Conservation (phyloP, 169 alveolate genomes). For the Plasmodium knowlesi region DNA sequence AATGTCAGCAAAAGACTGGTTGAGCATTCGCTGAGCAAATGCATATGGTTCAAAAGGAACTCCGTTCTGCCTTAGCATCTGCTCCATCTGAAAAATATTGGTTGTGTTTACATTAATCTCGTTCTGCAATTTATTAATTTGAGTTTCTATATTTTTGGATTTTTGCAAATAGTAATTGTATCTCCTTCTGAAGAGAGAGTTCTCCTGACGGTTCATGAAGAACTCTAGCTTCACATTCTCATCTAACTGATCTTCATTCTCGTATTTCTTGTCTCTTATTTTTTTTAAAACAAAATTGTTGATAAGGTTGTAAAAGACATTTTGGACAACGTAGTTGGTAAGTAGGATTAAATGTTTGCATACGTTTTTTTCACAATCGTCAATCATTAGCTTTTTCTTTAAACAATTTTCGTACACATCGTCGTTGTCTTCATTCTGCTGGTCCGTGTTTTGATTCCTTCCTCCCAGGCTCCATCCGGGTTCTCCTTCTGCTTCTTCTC, state of each 20-base stretch:
- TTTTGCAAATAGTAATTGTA: conserved; percentile 57
- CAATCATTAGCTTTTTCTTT: conserved; percentile 56
- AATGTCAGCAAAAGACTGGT: conserved; percentile 11
- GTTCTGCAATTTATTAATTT: conserved; percentile 37
- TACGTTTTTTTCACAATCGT: conserved; percentile 44
- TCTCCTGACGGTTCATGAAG: conserved; percentile 61
- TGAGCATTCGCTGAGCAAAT: conserved; percentile 37
- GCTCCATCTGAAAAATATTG: conserved; percentile 26
- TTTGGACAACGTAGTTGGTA: conserved; percentile 63
- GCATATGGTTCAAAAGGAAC: conserved; percentile 59
- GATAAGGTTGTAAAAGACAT: conserved; percentile 57
- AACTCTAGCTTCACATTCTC: conserved; percentile 44
- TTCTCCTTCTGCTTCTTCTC: background rate
- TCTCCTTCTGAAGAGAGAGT: conserved; percentile 51
- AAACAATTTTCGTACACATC: conserved; percentile 51
- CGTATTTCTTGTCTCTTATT: conserved; percentile 59
- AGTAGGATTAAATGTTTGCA: conserved; percentile 65
- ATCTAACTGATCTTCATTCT: conserved; percentile 57
- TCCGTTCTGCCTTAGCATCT: conserved; percentile 5
- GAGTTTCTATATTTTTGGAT: conserved; percentile 24
- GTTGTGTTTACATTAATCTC: conserved; percentile 20
- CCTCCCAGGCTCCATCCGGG: background rate
- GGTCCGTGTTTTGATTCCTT: background rate
- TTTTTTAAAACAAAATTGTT: conserved; percentile 71
- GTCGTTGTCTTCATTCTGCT: background rate